Base-by-base conservation (phyloP, 2,329 filamentous ascomycete genomes). In the Sporothrix curviconia region DNA sequence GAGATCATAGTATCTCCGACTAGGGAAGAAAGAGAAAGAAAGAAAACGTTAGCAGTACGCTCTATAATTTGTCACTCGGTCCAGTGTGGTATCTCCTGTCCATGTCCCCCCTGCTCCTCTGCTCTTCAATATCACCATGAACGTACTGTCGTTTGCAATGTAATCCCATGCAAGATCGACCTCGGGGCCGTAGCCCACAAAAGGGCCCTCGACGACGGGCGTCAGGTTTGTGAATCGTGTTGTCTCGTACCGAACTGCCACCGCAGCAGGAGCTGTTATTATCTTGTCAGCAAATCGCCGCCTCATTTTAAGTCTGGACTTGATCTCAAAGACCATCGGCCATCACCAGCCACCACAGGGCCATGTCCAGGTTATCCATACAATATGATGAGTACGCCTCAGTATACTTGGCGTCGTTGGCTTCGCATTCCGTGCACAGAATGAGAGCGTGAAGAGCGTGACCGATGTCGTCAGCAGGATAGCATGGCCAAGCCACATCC, bases 1-100 rank as follows among this genome's bases (percentile, higher is more conserved):
- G 77, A 77, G 53, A 85, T 79, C 76, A 83, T 82, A 63, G 81
- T 80, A 65, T 85, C 81, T 37, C 81, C 81, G 25, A 85, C 80
- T 81, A 15, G 22, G 24, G 15, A n/a, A n/a, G n/a, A n/a, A n/a
- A n/a, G n/a, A n/a, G n/a, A n/a, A n/a, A n/a, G n/a, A n/a, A n/a
- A n/a, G n/a, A n/a, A n/a, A n/a, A n/a, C n/a, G n/a, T n/a, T n/a
- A n/a, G n/a, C n/a, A n/a, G n/a, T n/a, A n/a, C n/a, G n/a, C n/a
- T n/a, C n/a, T 32, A 56, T 59, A 7, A 2, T 9, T 25, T 39
- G 14, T 50, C 32, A 24, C 9, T 40, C n/a, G 28, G 9, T 52
- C 34, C 7, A 32, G 11, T 17, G n/a, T n/a, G n/a, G n/a, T 30
- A 6, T 50, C 22, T 4, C 12, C 5, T 4, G 3, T 19, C 12